These are phyloP conservation scores for Phaeodactylum tricornutum DNA, from an alignment of 108 stramenopile species.

Conservation along the genomic window DNA sequence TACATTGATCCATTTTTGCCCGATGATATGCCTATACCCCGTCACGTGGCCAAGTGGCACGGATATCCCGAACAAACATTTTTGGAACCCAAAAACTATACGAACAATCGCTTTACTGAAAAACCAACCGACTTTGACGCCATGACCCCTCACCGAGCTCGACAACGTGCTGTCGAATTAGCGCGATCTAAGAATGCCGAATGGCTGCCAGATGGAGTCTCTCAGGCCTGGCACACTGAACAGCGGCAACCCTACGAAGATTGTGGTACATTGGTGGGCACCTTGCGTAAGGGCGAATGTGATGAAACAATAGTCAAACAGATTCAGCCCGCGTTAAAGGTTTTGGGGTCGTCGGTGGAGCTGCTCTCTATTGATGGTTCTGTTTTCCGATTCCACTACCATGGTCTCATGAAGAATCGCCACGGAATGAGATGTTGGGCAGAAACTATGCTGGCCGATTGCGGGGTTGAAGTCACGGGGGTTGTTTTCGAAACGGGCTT, in stretches of 20 bases:
- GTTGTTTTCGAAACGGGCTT: constrained; percentile 82
- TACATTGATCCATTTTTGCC: constrained; percentile 63
- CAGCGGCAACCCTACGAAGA: constrained; percentile 52
- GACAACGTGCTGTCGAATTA: constrained; percentile 52
- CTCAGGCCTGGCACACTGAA: constrained; percentile 33
- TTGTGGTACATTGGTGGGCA: constrained; percentile 52
- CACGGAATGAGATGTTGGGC: constrained; percentile 76
- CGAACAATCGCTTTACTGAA: constrained; percentile 75
- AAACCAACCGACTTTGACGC: constrained; percentile 60
- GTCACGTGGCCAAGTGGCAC: constrained; percentile 71
- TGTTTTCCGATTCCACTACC: constrained; percentile 80
- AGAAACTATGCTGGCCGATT: constrained; percentile 50
- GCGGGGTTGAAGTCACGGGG: constrained; percentile 69
- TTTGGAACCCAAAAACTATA: constrained; percentile 46
- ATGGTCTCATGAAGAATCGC: constrained; percentile 79
- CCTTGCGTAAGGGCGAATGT: constrained; percentile 44
- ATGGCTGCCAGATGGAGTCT: constrained; percentile 63
- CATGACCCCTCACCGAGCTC: constrained; percentile 50
- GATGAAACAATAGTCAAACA: constrained; percentile 37
- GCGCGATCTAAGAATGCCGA: constrained; percentile 79
- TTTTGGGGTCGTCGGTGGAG: constrained; percentile 57
- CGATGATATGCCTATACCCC: constrained; percentile 40
- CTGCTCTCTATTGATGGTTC: constrained; percentile 62
- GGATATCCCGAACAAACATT: constrained; percentile 58
- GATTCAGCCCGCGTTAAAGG: constrained; percentile 70